These are phyloP conservation scores for Diaporthe ampelina DNA, from an alignment of 2,329 filamentous ascomycete species.

Conservation along the genomic window DNA sequence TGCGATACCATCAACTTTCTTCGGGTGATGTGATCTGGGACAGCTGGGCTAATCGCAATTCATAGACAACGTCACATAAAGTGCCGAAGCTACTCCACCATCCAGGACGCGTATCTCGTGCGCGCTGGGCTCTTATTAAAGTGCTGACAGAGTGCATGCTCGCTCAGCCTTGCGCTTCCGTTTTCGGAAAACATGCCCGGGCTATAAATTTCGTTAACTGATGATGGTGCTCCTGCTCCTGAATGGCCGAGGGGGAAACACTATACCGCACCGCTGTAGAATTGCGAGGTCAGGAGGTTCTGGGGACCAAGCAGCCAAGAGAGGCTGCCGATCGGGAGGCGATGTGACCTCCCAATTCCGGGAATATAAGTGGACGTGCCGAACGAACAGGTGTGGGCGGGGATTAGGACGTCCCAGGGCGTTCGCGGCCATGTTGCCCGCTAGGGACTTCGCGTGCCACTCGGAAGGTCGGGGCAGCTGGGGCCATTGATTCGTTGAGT, in stretches of 20 bases:
- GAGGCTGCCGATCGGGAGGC: constrained; percentile 17
- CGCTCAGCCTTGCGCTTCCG: constrained; percentile 29
- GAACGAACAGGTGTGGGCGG: constrained; percentile 23
- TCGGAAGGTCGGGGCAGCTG: constrained; percentile 5
- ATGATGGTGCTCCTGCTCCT: neutral
- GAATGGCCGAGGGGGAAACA: neutral
- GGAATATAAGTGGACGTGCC: neutral
- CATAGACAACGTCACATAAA: neutral
- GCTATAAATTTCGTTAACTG: constrained; percentile 14
- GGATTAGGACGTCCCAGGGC: neutral
- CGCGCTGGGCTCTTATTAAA: constrained; percentile 7
- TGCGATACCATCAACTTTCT: neutral
- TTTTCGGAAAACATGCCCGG: constrained; percentile 26
- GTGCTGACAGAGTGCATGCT: constrained; percentile 11
- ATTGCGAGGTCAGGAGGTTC: neutral
- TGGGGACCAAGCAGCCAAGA: constrained; percentile 14
- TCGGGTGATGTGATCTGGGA: neutral
- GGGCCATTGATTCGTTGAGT: constrained; percentile 3
- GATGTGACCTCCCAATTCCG: constrained; percentile 30
- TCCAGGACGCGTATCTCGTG: neutral
- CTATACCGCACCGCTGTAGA: neutral
- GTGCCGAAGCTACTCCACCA: neutral
- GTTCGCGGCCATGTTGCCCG: constrained; percentile 22
- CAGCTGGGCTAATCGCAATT: neutral
- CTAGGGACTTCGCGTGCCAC: constrained; percentile 15